phyloP scores from a whole-genome alignment of 2,329 filamentous ascomycete genomes.

The Diplodia sapinea region DNA sequence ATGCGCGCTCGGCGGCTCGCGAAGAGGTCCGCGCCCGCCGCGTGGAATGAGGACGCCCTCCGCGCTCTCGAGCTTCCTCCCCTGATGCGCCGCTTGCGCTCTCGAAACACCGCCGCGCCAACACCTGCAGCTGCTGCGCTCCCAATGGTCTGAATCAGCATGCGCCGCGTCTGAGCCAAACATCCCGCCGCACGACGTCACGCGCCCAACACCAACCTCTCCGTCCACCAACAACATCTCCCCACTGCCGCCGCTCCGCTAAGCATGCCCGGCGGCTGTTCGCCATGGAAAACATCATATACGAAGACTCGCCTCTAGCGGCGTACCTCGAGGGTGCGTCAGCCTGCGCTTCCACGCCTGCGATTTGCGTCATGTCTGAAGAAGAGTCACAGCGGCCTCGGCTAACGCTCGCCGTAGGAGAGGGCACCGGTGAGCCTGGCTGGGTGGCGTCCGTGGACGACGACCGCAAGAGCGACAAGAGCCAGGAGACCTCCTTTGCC shows the following conservation, averaged over 20 bases:
- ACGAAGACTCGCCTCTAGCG: slow-evolving; percentile 85
- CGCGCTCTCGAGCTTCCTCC: slow-evolving; percentile 6
- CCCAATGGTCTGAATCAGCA: slow-evolving; percentile 24
- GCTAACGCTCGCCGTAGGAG: slow-evolving; percentile 42
- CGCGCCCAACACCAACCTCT: slow-evolving; percentile 14
- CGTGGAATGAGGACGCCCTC: slow-evolving; percentile 24
- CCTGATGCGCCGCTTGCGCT: slow-evolving; percentile 8
- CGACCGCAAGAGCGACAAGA: slow-evolving; percentile 6
- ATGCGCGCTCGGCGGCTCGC: slow-evolving; percentile 23
- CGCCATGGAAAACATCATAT: slow-evolving; percentile 84
- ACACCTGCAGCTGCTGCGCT: background rate
- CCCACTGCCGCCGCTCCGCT: slow-evolving; percentile 20
- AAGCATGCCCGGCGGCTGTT: slow-evolving; percentile 34
- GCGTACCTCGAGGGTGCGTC: slow-evolving; percentile 83
- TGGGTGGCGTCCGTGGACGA: slow-evolving; percentile 30
- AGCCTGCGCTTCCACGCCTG: slow-evolving; percentile 25
- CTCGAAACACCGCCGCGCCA: slow-evolving; percentile 19
- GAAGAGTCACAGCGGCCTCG: slow-evolving; percentile 23
- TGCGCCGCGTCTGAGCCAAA: slow-evolving; percentile 28
- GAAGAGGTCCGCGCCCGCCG: slow-evolving; percentile 15
- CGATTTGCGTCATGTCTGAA: slow-evolving; percentile 32
- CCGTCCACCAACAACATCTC: slow-evolving; percentile 1
- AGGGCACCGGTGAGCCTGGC: slow-evolving; percentile 40
- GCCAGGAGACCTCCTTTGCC: slow-evolving; percentile 51
- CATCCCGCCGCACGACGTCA: slow-evolving; percentile 28